phyloP scores from a whole-genome alignment of 768 basidiomycete species.

The Dioszegia aurantiaca region DNA sequence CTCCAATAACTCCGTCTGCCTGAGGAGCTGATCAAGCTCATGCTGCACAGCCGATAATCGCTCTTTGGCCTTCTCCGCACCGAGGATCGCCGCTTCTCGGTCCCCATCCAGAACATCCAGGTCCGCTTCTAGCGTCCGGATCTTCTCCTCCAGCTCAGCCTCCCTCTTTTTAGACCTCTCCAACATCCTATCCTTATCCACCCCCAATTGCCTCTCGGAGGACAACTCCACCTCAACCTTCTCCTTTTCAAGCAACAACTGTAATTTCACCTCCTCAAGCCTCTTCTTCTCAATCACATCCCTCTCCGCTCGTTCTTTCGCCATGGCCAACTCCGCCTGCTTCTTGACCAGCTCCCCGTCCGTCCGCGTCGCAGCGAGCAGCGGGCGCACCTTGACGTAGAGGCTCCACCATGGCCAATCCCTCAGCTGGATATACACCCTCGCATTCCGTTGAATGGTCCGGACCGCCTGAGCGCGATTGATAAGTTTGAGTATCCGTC shows the following conservation, averaged over 20 bases:
- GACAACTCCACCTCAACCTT: conserved; percentile 77
- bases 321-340: conserved; percentile 74
- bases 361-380: conserved; percentile 84
- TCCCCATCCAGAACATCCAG: conserved; percentile 81
- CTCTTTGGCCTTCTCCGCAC: conserved; percentile 46
- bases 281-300: conserved; percentile 78
- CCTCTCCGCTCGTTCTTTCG: conserved; percentile 79
- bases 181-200: conserved; percentile 79
- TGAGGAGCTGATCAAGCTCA: conserved; percentile 56
- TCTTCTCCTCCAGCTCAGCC: conserved; percentile 78
- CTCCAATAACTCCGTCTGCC: conserved; percentile 80
- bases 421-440: conserved; percentile 79
- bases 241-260: conserved; percentile 77
- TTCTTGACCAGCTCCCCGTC: conserved; percentile 79
- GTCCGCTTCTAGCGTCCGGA: conserved; percentile 73
- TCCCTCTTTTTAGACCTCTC: conserved; percentile 83
- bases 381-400: conserved; percentile 91
- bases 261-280: conserved; percentile 74
- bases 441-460: conserved; percentile 89
- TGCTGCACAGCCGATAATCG: conserved; percentile 21
- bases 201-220: conserved; percentile 70
- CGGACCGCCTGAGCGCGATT: conserved; percentile 86
- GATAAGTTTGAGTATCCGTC: conserved; percentile 90
- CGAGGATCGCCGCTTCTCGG: conserved; percentile 70
- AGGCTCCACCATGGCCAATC: conserved; percentile 99